A percentile compares a stretch with the other conserved stretches of the same genome.
phyloP scores from a whole-genome alignment of 1,284 basidiomycete species.

The Rhizoctonia solani region DNA sequence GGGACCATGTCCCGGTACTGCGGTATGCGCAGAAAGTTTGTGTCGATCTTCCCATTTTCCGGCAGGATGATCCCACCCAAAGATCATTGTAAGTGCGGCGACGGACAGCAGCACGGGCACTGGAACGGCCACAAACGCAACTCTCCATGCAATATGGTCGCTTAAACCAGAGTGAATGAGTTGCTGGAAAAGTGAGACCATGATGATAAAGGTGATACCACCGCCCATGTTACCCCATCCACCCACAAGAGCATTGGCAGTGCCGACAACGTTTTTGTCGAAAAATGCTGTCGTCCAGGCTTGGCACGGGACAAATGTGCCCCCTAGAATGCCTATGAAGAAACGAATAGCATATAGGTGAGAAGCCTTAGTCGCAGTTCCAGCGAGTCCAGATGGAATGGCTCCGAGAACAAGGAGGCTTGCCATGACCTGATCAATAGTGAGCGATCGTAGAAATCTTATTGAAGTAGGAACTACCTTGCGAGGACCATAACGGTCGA shows the following conservation, averaged over 20 bases:
- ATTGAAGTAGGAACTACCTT: slow-evolving; percentile 47
- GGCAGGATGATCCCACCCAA: slow-evolving; percentile 64
- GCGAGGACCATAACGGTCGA: slow-evolving; percentile 63
- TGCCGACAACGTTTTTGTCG: slow-evolving; percentile 63
- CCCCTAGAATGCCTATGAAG: slow-evolving; percentile 62
- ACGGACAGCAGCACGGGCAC: slow-evolving; percentile 58
- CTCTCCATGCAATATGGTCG: slow-evolving; percentile 59
- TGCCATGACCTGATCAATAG: slow-evolving; percentile 51
- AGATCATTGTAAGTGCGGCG: slow-evolving; percentile 53
- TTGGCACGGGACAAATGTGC: slow-evolving; percentile 61
- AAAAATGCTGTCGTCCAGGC: slow-evolving; percentile 66
- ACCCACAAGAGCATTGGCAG: slow-evolving; percentile 56
- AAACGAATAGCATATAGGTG: slow-evolving; percentile 59
- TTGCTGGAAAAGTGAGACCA: slow-evolving; percentile 60
- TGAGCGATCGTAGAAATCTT: neutral
- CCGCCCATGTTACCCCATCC: slow-evolving; percentile 60
- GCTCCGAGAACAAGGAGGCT: slow-evolving; percentile 60
- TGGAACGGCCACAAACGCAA: slow-evolving; percentile 61
- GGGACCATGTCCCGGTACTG: slow-evolving; percentile 43
- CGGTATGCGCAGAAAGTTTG: slow-evolving; percentile 49
- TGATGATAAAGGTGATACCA: slow-evolving; percentile 62
- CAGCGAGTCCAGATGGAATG: slow-evolving; percentile 66
- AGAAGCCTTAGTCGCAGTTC: slow-evolving; percentile 52
- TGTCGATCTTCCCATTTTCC: slow-evolving; percentile 62
- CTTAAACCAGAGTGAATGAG: slow-evolving; percentile 51